Base-by-base conservation (phyloP, 768 basidiomycete genomes). In the Leucosporidium creatinivorum region DNA sequence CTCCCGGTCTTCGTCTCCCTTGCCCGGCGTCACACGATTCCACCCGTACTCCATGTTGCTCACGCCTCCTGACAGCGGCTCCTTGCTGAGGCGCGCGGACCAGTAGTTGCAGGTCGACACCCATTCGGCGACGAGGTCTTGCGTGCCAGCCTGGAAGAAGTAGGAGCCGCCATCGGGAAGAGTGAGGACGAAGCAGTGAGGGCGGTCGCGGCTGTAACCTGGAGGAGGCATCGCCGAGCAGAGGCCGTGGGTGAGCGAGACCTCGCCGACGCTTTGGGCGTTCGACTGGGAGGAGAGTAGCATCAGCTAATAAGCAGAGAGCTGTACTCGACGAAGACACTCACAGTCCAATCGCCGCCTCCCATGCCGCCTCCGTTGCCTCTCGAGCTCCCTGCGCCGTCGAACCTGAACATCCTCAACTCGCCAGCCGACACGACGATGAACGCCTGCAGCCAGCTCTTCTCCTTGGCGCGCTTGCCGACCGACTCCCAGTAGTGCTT, bases 21-120 rank as follows among this genome's bases (percentile, higher is more conserved):
- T 33, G 10, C 9, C 10, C 12, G 21, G 31, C 28, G 44, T 52
- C 21, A 54, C 8, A 25, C 90, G 84, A 77, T 86, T 93, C 96
- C 96, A 99, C 13, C 96, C 96, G 76, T 98, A 96, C 78, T 99
- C 96, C 89, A 98, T 94, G 80, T 98, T 99, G 58, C 91, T 93
- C 12, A 99, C 93, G 28, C 96, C 96, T 7, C 96, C 96, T 2
- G 89, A 84, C 4, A 99, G 83, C 1, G 96, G 96, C 76, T 97
- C 93, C 74, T 94, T 93, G 78, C 90, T 92, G 64, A 86, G 89
- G 55, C 96, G 83, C 3, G 94, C 96, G 0, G 96, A 91, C 96
- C 96, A 98, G 77, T 99, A 99, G 80, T 98, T 99, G 84, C 94
- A 97, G 0, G 96, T 96, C 50, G 89, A 87, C 10, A 96, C 93